Evolutionary conservation across 2,329 filamentous ascomycete genomes (phyloP), one percentile per base, ranked within the genome.

Genomic region (Sclerotinia glacialis): DNA sequence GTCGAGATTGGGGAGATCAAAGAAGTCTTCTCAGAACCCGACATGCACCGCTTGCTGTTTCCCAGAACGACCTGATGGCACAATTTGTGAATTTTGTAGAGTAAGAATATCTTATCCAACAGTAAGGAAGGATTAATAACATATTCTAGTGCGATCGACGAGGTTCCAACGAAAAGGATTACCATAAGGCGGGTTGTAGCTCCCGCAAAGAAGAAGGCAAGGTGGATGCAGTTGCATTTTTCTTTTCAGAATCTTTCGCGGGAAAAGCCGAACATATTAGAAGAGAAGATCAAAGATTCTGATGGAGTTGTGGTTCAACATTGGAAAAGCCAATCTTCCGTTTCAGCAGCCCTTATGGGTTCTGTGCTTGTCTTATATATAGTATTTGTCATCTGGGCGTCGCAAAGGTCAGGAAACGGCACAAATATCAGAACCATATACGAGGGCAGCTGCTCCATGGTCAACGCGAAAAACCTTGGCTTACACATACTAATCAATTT

Each of bases 401-500:
- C 61, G 11, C 66, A 55, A 9, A 66, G 46, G 46, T 69, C 69
- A 0, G 65, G 67, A 23, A 66, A 58, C 26, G 58, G 67, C 2
- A 44, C 50, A 26, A 37, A 64, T 14, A 63, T 73, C 47, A 67
- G 68, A 2, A 68, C 53, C 7, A 61, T 65, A 18, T 37, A 53
- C 9, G 46, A 53, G 16, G 55, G 64, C 37, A 34, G 9, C 21
- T 73, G 71, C 42, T 37, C 23, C 3, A 69, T 42, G 21, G 69
- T 71, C 5, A 64, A 63, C 26, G 60, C 64, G 16, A 62, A 62
- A 5, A 67, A 69, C 66, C 55, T 74, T 0, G 68, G 70, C 42
- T 66, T 81, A 0, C 82, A 85, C 72, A 70, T 84, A 34, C 66
- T 78, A 3, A 80, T 85, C 71, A 85, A 85, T 73, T 66, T 77